Conservation (phyloP, 495 filamentous ascomycete genomes). For the Patellaria atrata region DNA sequence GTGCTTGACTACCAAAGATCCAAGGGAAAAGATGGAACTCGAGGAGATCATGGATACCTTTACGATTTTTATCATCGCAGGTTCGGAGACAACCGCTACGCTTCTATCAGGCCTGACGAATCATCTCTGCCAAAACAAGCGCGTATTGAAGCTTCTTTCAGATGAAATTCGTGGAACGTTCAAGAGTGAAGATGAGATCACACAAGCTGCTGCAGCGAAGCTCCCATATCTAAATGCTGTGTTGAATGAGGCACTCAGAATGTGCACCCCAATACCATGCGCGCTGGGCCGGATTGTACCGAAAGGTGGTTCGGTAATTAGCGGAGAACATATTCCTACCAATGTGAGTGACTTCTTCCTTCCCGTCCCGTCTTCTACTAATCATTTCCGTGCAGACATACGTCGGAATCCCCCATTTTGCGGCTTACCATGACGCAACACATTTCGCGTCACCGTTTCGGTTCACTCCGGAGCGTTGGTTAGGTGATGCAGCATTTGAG, state of each 20-base stretch:
- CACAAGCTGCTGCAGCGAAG: not conserved
- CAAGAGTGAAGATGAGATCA: conserved; percentile 3
- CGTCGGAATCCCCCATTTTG: conserved; percentile 5
- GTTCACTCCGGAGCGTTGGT: conserved; percentile 7
- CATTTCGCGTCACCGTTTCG: conserved; percentile 4
- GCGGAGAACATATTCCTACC: conserved; percentile 1
- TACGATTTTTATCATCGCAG: conserved; percentile 7
- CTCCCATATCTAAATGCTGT: conserved; percentile 15
- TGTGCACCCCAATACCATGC: conserved; percentile 13
- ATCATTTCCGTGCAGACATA: conserved; percentile 5
- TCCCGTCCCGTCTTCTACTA: not conserved
- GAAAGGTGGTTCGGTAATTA: conserved; percentile 5
- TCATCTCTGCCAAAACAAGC: conserved; percentile 6
- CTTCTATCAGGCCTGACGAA: conserved; percentile 7
- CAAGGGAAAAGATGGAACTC: too few species aligned
- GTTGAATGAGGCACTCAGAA: conserved; percentile 9
- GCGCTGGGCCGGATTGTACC: conserved; percentile 6
- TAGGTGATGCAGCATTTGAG: too few species aligned
- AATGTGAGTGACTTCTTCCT: not conserved
- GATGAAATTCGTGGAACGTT: conserved; percentile 7
- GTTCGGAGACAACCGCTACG: conserved; percentile 10
- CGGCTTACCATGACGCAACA: conserved; percentile 1
- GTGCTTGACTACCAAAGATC: too few species aligned
- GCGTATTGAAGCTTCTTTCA: not conserved
- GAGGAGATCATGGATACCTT: conserved; percentile 5